Percentiles rank a stretch among this genome's conserved stretches.
Evolutionary conservation across 148 eudicot species (phyloP).

Genomic region (Heliosperma pusillum): DNA sequence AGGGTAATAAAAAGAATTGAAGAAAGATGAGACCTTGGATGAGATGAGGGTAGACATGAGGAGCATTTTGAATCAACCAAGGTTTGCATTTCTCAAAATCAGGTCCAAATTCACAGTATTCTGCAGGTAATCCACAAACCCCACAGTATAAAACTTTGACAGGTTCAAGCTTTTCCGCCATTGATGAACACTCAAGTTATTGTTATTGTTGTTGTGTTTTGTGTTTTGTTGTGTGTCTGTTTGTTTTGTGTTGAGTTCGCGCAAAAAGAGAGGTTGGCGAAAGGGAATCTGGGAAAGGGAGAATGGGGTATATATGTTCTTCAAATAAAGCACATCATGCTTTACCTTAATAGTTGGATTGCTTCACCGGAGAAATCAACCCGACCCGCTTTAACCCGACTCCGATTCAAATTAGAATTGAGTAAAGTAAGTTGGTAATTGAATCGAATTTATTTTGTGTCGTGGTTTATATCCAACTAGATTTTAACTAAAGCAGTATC

Average conservation of each 20-base stretch:
- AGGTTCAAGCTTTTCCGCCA: conserved; percentile 80
- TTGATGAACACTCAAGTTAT: conserved; percentile 15
- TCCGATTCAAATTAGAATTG: no score
- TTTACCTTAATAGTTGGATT: no score
- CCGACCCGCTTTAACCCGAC: no score
- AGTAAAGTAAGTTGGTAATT: no score
- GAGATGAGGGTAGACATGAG: conserved; percentile 70
- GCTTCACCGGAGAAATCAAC: no score
- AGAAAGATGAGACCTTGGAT: conserved; percentile 42
- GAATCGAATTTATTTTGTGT: no score
- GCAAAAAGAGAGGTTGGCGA: background rate
- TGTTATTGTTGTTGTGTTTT: background rate
- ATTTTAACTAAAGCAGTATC: no score
- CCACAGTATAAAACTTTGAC: conserved; percentile 75
- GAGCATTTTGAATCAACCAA: conserved; percentile 78
- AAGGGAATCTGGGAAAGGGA: conserved; percentile 4
- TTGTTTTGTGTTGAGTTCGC: background rate
- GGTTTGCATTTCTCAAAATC: conserved; percentile 93
- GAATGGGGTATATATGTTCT: no score
- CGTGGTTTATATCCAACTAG: no score
- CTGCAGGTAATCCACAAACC: conserved; percentile 76
- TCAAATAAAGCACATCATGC: no score
- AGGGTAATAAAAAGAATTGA: background rate
- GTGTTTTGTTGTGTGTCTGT: conserved; percentile 6
- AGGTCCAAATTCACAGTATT: conserved; percentile 93